These are phyloP conservation scores for Talaromyces sp. DNA, from an alignment of 2,329 filamentous ascomycete species.

Conservation along the genomic window DNA sequence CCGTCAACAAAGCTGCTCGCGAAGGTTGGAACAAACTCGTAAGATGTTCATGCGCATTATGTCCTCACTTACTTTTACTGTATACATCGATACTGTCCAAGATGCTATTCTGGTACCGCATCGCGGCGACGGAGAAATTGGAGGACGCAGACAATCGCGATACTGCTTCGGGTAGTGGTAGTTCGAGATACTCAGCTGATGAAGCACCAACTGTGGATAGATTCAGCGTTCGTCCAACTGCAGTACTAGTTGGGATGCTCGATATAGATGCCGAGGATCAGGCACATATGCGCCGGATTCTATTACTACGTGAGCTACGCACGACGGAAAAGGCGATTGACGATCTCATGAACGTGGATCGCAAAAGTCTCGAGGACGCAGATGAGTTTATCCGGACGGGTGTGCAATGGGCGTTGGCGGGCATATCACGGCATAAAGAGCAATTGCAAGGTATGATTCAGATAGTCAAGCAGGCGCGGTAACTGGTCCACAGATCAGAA, in stretches of 20 bases:
- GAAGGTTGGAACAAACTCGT: background rate
- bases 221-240: constrained; percentile 4
- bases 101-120: constrained; percentile 14
- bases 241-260: background rate
- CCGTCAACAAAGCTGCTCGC: constrained; percentile 6
- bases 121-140: constrained; percentile 8
- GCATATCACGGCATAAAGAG: constrained; percentile 1
- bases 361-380: background rate
- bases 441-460: constrained; percentile 1
- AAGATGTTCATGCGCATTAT: constrained; percentile 7
- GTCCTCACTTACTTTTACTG: constrained; percentile 8
- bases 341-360: constrained; percentile 9
- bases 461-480: background rate
- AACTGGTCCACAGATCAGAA: background rate
- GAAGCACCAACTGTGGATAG: background rate
- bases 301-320: constrained; percentile 8
- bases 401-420: constrained; percentile 4
- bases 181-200: background rate
- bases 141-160: background rate
- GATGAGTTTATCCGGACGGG: background rate
- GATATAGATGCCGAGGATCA: constrained; percentile 6
- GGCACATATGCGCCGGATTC: constrained; percentile 4
- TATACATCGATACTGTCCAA: constrained; percentile 11
- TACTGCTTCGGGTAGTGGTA: background rate
- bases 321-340: constrained; percentile 5